Evolutionary conservation across 352 stramenopile genomes (phyloP), one percentile per base, ranked within the genome.

Genomic region (Phytophthora fragariae): DNA sequence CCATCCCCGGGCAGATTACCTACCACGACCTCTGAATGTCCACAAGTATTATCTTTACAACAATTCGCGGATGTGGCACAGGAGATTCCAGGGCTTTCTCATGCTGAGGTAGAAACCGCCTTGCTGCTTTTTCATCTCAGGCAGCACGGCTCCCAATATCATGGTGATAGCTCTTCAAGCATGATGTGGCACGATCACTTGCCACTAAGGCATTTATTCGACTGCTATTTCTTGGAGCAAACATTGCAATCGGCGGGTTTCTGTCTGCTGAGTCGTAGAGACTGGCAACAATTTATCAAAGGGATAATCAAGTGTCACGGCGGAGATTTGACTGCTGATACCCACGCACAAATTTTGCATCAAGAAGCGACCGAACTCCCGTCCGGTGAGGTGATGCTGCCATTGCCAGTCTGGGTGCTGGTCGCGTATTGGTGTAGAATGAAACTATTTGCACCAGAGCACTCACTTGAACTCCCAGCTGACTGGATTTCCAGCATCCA

Each of bases 101-200:
- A 37, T 2, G 17, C 72, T 2, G 65, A 77, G 15, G 11, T 82
- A 24, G 66, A 82, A 35, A 60, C 79, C 9, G 31, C 68, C 7
- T 68, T 75, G 21, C 39, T 76, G n/a, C n/a, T 79, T 19, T 75
- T 82, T 17, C 61, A 77, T 33, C 31, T 84, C 21, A 56, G 53
- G 5, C 44, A 46, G 5, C 54, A 41, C n/a, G 54, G 7, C 29
- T 44, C 17, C 17, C 27, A 59, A 14, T 3, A 35, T 24, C 19
- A 27, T 17, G 29, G 2, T 17, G 11, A 31, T 33, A 47, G 14
- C 37, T 15, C 27, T 17, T 2, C 33, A 27, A 68, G 5, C 1
- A 24, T 54, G 19, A 5, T 8, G 3, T 2, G 8, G 14, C 24
- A 57, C 8, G 9, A 10, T n/a, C 17, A 31, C 35, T 1, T 44